These are phyloP conservation scores for Nicotiana obtusifolia DNA, from an alignment of 257 asterid genomes.

Conservation along the genomic window DNA sequence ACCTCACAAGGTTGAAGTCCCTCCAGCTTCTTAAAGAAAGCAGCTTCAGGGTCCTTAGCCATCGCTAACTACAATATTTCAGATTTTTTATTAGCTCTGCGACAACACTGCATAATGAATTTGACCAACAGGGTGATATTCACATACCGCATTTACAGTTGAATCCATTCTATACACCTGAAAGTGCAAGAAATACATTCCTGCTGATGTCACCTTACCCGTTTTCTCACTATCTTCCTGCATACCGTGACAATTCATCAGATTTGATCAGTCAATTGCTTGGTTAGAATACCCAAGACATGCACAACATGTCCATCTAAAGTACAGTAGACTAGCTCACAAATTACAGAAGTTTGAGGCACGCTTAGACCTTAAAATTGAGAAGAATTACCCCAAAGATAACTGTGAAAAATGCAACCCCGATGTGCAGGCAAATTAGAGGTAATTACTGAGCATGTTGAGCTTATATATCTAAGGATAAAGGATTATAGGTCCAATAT, in stretches of 20 bases:
- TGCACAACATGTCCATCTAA: background rate
- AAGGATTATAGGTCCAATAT: background rate
- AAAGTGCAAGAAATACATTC: constrained; percentile 99
- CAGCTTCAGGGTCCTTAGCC: constrained; percentile 98
- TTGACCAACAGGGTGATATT: background rate
- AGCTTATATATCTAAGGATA: constrained; percentile 1
- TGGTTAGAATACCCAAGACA: background rate
- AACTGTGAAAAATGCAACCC: background rate
- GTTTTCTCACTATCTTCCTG: constrained; percentile 99
- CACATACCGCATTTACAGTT: constrained; percentile 91
- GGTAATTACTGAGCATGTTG: background rate
- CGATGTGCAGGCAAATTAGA: background rate
- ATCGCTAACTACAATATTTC: constrained; percentile 37
- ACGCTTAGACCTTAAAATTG: background rate
- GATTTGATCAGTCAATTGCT: constrained; percentile 9
- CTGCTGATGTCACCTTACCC: constrained; percentile 88
- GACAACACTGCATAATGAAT: background rate
- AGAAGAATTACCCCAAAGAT: background rate
- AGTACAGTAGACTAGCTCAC: background rate
- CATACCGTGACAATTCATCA: constrained; percentile 10
- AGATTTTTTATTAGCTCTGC: background rate
- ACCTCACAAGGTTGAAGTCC: constrained; percentile 99
- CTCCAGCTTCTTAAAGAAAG: constrained; percentile 93
- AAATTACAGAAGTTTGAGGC: background rate
- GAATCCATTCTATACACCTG: constrained; percentile 99